Evolutionary conservation across 805 yeast species (phyloP).

Genomic region (Yarrowia sp.): DNA sequence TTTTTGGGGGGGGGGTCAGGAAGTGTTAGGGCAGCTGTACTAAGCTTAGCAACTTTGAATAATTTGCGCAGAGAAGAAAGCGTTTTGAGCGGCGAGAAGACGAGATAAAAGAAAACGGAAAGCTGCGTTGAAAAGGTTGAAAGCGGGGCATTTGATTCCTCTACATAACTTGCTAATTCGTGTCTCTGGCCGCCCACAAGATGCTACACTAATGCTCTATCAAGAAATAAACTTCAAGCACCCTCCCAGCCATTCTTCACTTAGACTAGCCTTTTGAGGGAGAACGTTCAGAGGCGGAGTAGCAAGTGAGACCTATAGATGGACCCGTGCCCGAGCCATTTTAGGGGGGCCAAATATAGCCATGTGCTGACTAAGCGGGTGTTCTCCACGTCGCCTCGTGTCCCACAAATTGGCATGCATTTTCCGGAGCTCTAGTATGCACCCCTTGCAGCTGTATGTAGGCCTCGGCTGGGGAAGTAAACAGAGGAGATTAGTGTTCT

Average conservation of each 20-base stretch:
- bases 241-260: conserved; percentile 25
- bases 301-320: conserved; percentile 29
- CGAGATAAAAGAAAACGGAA: not conserved
- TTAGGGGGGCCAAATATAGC: too few species aligned
- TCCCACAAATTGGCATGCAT: not conserved
- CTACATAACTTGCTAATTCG: too few species aligned
- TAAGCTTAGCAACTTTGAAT: conserved; percentile 31
- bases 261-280: conserved; percentile 11
- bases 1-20: not conserved
- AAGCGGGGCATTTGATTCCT: not conserved
- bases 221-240: not conserved
- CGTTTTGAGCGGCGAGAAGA: not conserved
- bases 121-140: too few species aligned
- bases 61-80: conserved; percentile 1
- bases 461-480: conserved; percentile 26
- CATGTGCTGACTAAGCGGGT: not conserved
- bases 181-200: too few species aligned
- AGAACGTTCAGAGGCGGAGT: conserved; percentile 18
- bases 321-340: not conserved
- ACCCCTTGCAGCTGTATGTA: conserved; percentile 24
- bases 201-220: too few species aligned
- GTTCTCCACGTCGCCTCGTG: too few species aligned
- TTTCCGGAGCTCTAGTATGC: conserved; percentile 20
- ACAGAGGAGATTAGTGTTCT: not conserved
- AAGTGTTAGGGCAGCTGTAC: conserved; percentile 1